phyloP scores from a whole-genome alignment of 2,329 filamentous ascomycete species.

The Aspergillus hiratsukae region DNA sequence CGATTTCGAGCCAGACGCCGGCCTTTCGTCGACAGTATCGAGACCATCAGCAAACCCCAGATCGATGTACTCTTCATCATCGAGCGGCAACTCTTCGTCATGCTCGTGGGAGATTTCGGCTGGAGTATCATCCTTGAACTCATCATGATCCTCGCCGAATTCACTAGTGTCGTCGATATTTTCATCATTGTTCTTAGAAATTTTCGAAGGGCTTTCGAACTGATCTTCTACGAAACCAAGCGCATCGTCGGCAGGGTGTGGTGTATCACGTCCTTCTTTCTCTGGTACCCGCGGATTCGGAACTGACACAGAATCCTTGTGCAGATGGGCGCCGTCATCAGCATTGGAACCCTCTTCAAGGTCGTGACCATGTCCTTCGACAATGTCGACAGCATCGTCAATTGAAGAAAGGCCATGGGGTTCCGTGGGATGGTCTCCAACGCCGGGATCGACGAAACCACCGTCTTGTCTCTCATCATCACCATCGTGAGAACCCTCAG shows the following conservation, averaged over 20 bases:
- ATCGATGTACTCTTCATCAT: constrained; percentile 37
- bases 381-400: constrained; percentile 9
- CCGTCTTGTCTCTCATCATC: constrained; percentile 8
- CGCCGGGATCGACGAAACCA: constrained; percentile 6
- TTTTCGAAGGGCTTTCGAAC: constrained; percentile 23
- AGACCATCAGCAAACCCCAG: constrained; percentile 23
- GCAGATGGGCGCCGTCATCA: constrained; percentile 7
- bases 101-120: constrained; percentile 10
- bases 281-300: constrained; percentile 12
- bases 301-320: constrained; percentile 18
- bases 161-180: constrained; percentile 11
- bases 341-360: constrained; percentile 8
- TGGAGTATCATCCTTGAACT: constrained; percentile 13
- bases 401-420: constrained; percentile 9
- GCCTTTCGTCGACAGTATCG: constrained; percentile 18
- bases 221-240: constrained; percentile 31
- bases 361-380: constrained; percentile 10
- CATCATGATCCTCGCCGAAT: constrained; percentile 13
- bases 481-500: constrained; percentile 5
- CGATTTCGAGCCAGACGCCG: constrained; percentile 14
- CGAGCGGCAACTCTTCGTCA: constrained; percentile 21
- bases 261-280: constrained; percentile 10
- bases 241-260: constrained; percentile 24
- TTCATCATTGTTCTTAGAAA: constrained; percentile 6
- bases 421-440: constrained; percentile 9